A percentile compares a stretch with the other conserved stretches of the same genome.
Conservation (phyloP, 495 filamentous ascomycete genomes). For the Penicillium silybi region DNA sequence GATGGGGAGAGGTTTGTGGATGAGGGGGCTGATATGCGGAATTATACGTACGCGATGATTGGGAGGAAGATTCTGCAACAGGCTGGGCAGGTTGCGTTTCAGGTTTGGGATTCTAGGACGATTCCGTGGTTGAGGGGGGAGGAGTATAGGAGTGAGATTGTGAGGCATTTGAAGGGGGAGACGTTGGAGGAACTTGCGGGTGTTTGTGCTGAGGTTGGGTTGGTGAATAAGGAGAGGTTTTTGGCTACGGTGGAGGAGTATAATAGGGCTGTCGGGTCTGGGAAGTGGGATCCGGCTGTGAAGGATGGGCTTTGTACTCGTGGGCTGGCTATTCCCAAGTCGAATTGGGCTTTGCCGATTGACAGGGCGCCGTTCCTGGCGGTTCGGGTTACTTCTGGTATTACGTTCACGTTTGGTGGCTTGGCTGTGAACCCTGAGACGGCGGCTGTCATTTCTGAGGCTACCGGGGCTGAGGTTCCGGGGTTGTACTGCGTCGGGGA, state of each 20-base stretch:
- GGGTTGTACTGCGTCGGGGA: conserved; percentile 57
- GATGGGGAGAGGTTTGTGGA: conserved; percentile 58
- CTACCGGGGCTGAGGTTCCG: conserved; percentile 38
- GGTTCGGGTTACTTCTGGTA: conserved; percentile 55
- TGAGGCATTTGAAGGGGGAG: conserved; percentile 43
- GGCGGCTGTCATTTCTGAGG: conserved; percentile 42
- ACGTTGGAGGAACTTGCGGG: conserved; percentile 52
- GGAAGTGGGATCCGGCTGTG: conserved; percentile 50
- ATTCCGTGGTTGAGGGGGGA: conserved; percentile 48
- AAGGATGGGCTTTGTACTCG: conserved; percentile 53
- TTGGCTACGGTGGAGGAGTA: conserved; percentile 46
- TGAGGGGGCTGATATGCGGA: conserved; percentile 58
- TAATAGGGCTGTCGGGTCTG: conserved; percentile 43
- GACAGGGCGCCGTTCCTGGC: conserved; percentile 54
- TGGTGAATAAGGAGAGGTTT: conserved; percentile 39
- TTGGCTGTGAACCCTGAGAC: conserved; percentile 47
- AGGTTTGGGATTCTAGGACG: conserved; percentile 55
- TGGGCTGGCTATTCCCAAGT: conserved; percentile 46
- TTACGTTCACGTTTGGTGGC: conserved; percentile 66
- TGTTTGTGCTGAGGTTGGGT: conserved; percentile 37
- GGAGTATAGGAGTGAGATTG: conserved; percentile 55
- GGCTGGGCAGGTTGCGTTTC: conserved; percentile 53
- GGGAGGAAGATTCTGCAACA: conserved; percentile 54
- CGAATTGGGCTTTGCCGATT: conserved; percentile 60
- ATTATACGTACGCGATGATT: conserved; percentile 62